Evolutionary conservation across 495 filamentous ascomycete genomes (phyloP), one percentile per base, ranked within the genome.

Genomic region (Oleoguttula mirabilis): DNA sequence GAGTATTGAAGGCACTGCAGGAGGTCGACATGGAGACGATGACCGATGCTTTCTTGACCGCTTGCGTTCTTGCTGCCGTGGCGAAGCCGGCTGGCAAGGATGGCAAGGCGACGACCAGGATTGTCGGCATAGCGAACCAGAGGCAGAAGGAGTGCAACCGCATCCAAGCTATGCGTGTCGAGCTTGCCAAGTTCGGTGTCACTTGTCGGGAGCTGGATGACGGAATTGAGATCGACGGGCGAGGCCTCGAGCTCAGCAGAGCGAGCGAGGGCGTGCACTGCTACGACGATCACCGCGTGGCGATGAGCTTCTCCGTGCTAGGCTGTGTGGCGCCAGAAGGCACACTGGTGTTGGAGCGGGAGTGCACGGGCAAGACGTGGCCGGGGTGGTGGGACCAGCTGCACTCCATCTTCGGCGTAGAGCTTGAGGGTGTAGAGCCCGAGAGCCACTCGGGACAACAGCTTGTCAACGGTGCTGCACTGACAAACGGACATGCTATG

Each of bases 291-390:
- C 90, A 99, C 60, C 82, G 90, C 44, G 87, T 99, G 6, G 90
- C 90, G 7, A 96, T 96, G 85, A 95, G 88, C 62, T 92, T 95
- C 62, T 85, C 85, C 44, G 84, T 99, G n/a, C 63, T 99, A 22
- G 76, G 84, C 15, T 65, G 83, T 19, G 69, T 81, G 24, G 70
- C 80, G n/a, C 82, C 90, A 4, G 56, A 74, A 10, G 72, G 83
- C 1, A 79, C 84, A 2, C 63, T 94, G 21, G 79, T 99, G 39
- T 66, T 78, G 5, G 90, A 99, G 60, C 80, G 81, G 45, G 85
- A 92, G 56, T 99, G 90, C 57, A 82, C 84, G 16, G 88, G 80
- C 31, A 99, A 99, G 71, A 99, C 90, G n/a, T 99, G 92, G 90
- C 90, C 90, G 0, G 90, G 87, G 10, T 99, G 90, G 85, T 99